Percentiles rank a stretch among this genome's conserved stretches.
These are phyloP conservation scores for Phoenix roebelenii DNA, from an alignment of 176 grass and related monocot species.

Conservation along the genomic window DNA sequence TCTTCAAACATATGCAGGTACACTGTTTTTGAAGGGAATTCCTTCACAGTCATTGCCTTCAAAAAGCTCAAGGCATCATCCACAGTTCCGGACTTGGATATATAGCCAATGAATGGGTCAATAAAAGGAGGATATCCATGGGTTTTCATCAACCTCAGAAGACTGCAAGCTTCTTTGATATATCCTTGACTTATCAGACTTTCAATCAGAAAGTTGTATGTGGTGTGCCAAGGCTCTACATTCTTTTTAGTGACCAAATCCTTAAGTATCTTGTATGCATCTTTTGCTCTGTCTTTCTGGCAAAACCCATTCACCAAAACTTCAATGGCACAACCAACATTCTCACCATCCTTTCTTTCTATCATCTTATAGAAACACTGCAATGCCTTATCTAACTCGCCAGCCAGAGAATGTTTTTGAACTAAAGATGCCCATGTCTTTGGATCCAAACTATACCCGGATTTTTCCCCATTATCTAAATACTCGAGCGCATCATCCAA, in stretches of 20 bases:
- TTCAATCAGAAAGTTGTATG: constrained; percentile 63
- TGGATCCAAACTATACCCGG: constrained; percentile 44
- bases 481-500: constrained; percentile 41
- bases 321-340: constrained; percentile 36
- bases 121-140: constrained; percentile 45
- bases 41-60: constrained; percentile 41
- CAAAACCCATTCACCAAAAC: constrained; percentile 41
- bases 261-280: constrained; percentile 46
- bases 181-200: constrained; percentile 33
- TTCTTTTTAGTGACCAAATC: constrained; percentile 31
- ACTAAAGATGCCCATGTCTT: constrained; percentile 43
- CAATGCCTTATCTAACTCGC: constrained; percentile 33
- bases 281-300: constrained; percentile 34
- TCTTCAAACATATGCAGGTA: constrained; percentile 41
- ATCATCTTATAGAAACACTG: constrained; percentile 39
- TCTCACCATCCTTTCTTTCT: constrained; percentile 22
- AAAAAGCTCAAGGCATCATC: constrained; percentile 52
- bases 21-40: constrained; percentile 50
- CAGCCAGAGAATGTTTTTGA: constrained; percentile 34
- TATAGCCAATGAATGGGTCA: constrained; percentile 39
- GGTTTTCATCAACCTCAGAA: constrained; percentile 60
- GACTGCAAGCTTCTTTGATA: constrained; percentile 47
- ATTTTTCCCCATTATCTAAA: constrained; percentile 33
- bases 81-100: constrained; percentile 57
- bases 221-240: constrained; percentile 49